A percentile compares a stretch with the other conserved stretches of the same genome.
These are phyloP conservation scores for Dissophora ornata DNA, from an alignment of 192 early-diverging fungal species.

Conservation along the genomic window DNA sequence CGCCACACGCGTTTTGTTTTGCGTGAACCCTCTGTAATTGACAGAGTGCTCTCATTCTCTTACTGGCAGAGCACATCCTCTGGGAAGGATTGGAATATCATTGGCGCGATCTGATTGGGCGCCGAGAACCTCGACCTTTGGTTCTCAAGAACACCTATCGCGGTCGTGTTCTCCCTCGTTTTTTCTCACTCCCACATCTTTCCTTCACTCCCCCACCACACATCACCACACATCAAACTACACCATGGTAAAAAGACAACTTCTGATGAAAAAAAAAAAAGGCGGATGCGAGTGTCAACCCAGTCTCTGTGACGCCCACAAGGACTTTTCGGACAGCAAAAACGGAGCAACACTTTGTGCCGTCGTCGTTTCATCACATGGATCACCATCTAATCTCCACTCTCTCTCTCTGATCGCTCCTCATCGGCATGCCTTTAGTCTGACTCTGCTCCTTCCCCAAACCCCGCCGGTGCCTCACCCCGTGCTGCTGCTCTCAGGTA, in stretches of 20 bases:
- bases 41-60: too few species aligned
- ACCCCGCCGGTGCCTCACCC: conserved; percentile 47
- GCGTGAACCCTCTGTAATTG: too few species aligned
- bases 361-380: neutral
- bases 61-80: too few species aligned
- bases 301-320: neutral
- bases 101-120: conserved; percentile 30
- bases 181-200: neutral
- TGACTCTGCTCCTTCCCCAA: conserved; percentile 53
- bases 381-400: neutral
- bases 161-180: neutral
- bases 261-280: too few species aligned
- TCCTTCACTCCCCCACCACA: neutral
- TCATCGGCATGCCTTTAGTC: conserved; percentile 35
- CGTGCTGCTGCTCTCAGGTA: conserved; percentile 48
- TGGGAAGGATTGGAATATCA: conserved; percentile 1
- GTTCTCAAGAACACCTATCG: neutral
- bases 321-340: neutral
- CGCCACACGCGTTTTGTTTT: too few species aligned
- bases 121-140: neutral
- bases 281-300: too few species aligned
- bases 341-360: neutral
- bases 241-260: conserved; percentile 12
- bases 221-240: neutral
- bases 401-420: neutral